Percentiles rank a stretch among this genome's conserved stretches.
Conservation (phyloP, 2,329 filamentous ascomycete species). For the Diaporthe caulivora region DNA sequence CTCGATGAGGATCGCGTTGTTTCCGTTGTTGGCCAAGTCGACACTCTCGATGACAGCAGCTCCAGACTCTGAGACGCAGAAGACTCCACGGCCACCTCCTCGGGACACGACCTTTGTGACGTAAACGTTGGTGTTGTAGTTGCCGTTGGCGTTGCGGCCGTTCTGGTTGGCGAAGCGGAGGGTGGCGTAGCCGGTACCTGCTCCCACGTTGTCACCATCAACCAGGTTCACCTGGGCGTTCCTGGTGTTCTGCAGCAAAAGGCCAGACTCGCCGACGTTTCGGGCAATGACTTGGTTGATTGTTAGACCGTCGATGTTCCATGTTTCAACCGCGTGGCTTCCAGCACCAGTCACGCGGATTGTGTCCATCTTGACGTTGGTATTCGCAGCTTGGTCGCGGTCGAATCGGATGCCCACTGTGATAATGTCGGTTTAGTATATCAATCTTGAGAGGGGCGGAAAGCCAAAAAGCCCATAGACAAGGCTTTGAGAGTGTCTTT, state of each 20-base stretch:
- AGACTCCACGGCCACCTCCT: constrained; percentile 68
- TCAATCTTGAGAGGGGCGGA: no score
- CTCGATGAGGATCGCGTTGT: constrained; percentile 69
- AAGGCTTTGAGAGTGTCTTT: no score
- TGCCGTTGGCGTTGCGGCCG: constrained; percentile 54
- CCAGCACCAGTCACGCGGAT: constrained; percentile 65
- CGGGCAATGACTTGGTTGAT: constrained; percentile 65
- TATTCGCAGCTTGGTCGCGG: constrained; percentile 64
- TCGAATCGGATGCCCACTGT: constrained; percentile 68
- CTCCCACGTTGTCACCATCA: constrained; percentile 66
- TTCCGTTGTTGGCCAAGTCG: constrained; percentile 65
- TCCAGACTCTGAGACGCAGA: constrained; percentile 69
- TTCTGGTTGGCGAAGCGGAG: constrained; percentile 65
- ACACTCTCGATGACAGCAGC: constrained; percentile 62
- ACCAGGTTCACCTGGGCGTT: constrained; percentile 67
- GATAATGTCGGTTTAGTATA: not conserved
- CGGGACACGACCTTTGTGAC: constrained; percentile 66
- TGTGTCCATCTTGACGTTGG: constrained; percentile 65
- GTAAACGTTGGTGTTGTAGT: constrained; percentile 65
- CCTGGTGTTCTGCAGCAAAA: constrained; percentile 66
- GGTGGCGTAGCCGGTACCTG: constrained; percentile 67
- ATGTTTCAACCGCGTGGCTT: constrained; percentile 69
- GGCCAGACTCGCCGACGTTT: constrained; percentile 66
- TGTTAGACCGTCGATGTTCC: constrained; percentile 68
- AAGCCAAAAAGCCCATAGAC: no score